These are phyloP conservation scores for Pseudogymnoascus sp. DNA, from an alignment of 2,329 filamentous ascomycete genomes.

Conservation along the genomic window DNA sequence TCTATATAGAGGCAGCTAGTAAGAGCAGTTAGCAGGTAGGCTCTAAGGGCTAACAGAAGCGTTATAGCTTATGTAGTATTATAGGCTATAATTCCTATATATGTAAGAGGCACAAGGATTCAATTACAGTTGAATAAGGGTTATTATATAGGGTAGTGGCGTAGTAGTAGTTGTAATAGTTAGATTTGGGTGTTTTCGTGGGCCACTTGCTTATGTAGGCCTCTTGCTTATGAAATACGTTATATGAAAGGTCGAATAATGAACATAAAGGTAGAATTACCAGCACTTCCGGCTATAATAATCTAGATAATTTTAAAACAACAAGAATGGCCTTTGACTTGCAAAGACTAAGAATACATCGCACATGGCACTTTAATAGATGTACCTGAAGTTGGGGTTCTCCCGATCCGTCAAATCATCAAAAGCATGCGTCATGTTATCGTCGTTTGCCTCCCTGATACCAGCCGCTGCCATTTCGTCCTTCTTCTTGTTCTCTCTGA, in stretches of 20 bases:
- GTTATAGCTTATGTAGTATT: no score
- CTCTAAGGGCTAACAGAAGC: no score
- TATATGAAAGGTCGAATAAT: background rate
- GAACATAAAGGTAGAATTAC: background rate
- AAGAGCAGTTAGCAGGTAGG: no score
- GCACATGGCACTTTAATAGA: slow-evolving; percentile 15
- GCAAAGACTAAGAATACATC: background rate
- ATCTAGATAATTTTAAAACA: background rate
- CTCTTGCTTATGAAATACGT: no score
- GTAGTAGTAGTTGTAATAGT: no score
- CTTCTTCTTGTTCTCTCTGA: slow-evolving; percentile 29
- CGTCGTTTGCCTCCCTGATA: slow-evolving; percentile 15
- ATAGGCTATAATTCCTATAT: no score
- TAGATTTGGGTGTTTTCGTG: no score
- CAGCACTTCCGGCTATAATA: background rate
- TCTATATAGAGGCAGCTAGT: no score
- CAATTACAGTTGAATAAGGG: no score
- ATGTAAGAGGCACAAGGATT: background rate
- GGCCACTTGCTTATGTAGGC: no score
- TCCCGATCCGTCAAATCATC: slow-evolving; percentile 27
- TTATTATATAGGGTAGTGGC: no score
- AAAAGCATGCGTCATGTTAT: slow-evolving; percentile 24
- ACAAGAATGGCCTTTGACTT: background rate
- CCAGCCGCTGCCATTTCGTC: slow-evolving; percentile 15
- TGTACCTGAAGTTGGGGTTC: slow-evolving; percentile 24